Evolutionary conservation across 2,329 filamentous ascomycete species (phyloP), one percentile per base, ranked within the genome.

Genomic region (Stemphylium beticola): DNA sequence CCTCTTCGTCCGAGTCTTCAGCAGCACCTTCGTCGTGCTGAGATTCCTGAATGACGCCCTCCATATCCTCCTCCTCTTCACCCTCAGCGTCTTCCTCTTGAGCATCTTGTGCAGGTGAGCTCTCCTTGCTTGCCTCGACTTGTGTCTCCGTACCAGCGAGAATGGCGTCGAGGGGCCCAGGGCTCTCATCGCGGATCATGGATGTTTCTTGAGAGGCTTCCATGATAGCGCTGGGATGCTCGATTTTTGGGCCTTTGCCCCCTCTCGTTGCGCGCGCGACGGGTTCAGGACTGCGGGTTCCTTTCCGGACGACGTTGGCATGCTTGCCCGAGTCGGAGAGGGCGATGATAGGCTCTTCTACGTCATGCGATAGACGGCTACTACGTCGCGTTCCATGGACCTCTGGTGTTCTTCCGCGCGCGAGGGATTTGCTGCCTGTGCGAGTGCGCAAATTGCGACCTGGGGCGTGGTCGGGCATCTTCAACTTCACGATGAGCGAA

Each of bases 321-420:
- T 87, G 84, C 54, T 78, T 81, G 15, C 85, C 85, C 7, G 84
- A 86, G 58, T 84, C 82, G 3, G 84, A 83, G 39, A 87, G 74
- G 14, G 82, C 83, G 40, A 85, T 74, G 12, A 87, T 79, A 31
- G 83, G 80, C 32, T 83, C 81, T 22, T 83, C 80, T 4, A 82
- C 76, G 59, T 85, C 83, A 57, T 85, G 83, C 20, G 81, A 85
- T 15, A 85, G 78, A 40, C 86, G 84, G 66, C 83, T 86, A 59
- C 81, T 86, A 57, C 84, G 80, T 59, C 85, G 77, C 34, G 75
- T 77, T 26, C 69, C 73, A 0, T 62, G 67, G 14, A 66, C 60
- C 55, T 77, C 64, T 57, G 73, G 72, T 9, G 76, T 76, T 46
- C 65, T 72, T n/a, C 74, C 75, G 24, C 75, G 74, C 15, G 61